Evolutionary conservation across 169 alveolate genomes (phyloP).

Genomic region (Gregarina niphandrodes): DNA sequence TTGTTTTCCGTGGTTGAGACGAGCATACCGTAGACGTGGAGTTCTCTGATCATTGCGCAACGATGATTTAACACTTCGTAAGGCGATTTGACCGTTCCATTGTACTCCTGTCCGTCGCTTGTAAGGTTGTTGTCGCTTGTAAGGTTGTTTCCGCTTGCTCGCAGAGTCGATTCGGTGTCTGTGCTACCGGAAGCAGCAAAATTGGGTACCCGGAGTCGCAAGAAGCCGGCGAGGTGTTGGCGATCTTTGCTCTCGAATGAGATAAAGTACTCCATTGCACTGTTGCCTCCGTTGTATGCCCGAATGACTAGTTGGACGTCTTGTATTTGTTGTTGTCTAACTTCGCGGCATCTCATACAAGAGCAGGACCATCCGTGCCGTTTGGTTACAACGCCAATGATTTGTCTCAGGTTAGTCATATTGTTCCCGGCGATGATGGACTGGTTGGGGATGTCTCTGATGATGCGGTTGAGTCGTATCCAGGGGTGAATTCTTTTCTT

Average conservation of each 20-base stretch:
- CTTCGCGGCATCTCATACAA: conserved; percentile 73
- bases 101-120: conserved; percentile 8
- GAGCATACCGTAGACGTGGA: conserved; percentile 59
- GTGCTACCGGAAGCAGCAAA: conserved; percentile 20
- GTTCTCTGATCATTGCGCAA: conserved; percentile 61
- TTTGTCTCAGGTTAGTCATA: conserved; percentile 63
- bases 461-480: conserved; percentile 68
- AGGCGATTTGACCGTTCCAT: too few species aligned
- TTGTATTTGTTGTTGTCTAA: conserved; percentile 33
- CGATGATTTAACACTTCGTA: too few species aligned
- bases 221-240: conserved; percentile 44
- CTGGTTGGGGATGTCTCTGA: conserved; percentile 73
- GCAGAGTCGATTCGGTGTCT: conserved; percentile 22
- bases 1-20: conserved; percentile 18
- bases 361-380: conserved; percentile 46
- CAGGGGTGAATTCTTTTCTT: conserved; percentile 71
- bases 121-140: background rate
- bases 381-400: conserved; percentile 40
- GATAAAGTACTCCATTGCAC: conserved; percentile 19
- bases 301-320: conserved; percentile 8
- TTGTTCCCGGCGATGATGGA: conserved; percentile 71
- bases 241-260: conserved; percentile 27
- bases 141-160: background rate
- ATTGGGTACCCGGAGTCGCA: conserved; percentile 50
- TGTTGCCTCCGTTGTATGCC: conserved; percentile 20